phyloP scores from a whole-genome alignment of 2,329 filamentous ascomycete genomes.

The Nemania sp. region DNA sequence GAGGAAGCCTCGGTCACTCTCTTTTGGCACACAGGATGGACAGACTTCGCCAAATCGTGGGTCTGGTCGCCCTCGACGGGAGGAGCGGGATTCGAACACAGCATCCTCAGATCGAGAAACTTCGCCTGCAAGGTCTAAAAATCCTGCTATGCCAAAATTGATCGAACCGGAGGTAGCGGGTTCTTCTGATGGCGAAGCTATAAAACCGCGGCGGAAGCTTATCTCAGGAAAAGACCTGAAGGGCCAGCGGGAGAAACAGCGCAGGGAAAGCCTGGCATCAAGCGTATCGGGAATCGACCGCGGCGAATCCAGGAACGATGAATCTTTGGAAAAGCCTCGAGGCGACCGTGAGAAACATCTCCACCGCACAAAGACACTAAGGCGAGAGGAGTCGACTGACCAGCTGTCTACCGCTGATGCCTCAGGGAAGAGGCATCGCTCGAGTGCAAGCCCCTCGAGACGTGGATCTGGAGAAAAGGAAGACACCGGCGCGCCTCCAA shows the following conservation, averaged over 20 bases:
- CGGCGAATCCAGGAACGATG: constrained; percentile 55
- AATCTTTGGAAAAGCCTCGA: constrained; percentile 53
- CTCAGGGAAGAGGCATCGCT: constrained; percentile 61
- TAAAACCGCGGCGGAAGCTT: constrained; percentile 65
- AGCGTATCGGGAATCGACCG: constrained; percentile 60
- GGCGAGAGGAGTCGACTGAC: constrained; percentile 65
- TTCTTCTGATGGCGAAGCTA: constrained; percentile 61
- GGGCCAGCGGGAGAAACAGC: constrained; percentile 61
- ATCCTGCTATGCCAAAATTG: constrained; percentile 54
- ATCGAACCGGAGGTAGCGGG: constrained; percentile 55
- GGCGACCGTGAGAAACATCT: constrained; percentile 58
- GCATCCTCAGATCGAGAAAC: constrained; percentile 58
- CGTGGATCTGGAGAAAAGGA: constrained; percentile 59
- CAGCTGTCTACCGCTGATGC: constrained; percentile 55
- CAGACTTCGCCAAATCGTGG: constrained; percentile 55
- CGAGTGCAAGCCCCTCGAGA: constrained; percentile 62
- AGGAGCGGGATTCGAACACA: constrained; percentile 53
- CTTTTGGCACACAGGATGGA: constrained; percentile 53
- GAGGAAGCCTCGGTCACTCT: constrained; percentile 54
- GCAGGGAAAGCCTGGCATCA: constrained; percentile 62
- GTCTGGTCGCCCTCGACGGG: constrained; percentile 59
- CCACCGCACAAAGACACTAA: constrained; percentile 64
- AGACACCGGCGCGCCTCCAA: constrained; percentile 54
- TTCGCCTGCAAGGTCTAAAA: constrained; percentile 54
- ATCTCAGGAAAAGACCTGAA: constrained; percentile 67